These are phyloP conservation scores for Penicillium sp. DNA, from an alignment of 2,329 filamentous ascomycete species.

Conservation along the genomic window DNA sequence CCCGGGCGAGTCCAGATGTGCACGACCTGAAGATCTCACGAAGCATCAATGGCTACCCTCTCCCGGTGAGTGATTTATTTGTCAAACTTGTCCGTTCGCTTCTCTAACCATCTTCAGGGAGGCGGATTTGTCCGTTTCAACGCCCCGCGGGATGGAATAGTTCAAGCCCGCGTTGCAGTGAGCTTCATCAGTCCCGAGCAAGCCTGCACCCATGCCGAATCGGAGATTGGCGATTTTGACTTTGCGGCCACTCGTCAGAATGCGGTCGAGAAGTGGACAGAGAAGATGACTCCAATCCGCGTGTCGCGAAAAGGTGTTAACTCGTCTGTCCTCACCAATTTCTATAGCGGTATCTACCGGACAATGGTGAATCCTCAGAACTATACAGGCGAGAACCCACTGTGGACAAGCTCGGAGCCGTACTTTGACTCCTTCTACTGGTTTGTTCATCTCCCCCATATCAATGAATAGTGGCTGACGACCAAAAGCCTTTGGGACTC, in stretches of 20 bases:
- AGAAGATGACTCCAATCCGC: constrained; percentile 49
- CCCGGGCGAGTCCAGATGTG: constrained; percentile 54
- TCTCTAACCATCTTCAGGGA: constrained; percentile 44
- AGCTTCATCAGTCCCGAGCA: constrained; percentile 65
- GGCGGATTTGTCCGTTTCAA: constrained; percentile 65
- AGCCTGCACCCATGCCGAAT: constrained; percentile 65
- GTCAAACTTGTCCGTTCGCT: not conserved
- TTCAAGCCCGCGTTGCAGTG: constrained; percentile 64
- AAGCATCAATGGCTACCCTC: constrained; percentile 58
- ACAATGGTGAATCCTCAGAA: constrained; percentile 70
- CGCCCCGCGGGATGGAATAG: constrained; percentile 47
- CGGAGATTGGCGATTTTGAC: constrained; percentile 63
- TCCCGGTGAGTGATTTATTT: constrained; percentile 29
- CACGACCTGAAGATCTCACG: constrained; percentile 55
- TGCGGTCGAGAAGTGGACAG: constrained; percentile 58
- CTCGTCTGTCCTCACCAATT: constrained; percentile 48
- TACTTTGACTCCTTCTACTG: constrained; percentile 76
- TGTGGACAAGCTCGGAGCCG: constrained; percentile 63
- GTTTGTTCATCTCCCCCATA: constrained; percentile 35
- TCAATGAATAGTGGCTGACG: constrained; percentile 11
- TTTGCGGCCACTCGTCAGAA: constrained; percentile 54
- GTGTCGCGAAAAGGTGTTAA: constrained; percentile 35
- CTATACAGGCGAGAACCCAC: constrained; percentile 68
- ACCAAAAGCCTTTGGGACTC: constrained; percentile 60
- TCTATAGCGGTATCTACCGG: constrained; percentile 68